These are phyloP conservation scores for Sphaerobolus stellatus DNA, from an alignment of 1,284 basidiomycete species.

Conservation along the genomic window DNA sequence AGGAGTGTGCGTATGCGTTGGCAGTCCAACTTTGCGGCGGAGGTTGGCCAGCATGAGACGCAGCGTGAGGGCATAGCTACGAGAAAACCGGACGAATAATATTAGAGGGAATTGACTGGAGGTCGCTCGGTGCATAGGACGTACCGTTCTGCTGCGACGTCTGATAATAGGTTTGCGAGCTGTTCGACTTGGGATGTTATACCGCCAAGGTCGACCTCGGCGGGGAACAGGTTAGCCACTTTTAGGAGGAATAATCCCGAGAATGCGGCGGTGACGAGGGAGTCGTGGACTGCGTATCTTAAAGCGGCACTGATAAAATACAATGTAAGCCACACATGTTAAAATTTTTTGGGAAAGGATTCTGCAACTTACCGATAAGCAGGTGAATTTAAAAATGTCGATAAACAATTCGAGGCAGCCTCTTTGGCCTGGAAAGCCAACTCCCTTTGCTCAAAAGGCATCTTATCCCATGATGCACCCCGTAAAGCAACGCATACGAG, in stretches of 20 bases:
- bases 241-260: slow-evolving; percentile 91
- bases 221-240: slow-evolving; percentile 84
- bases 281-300: slow-evolving; percentile 90
- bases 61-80: slow-evolving; percentile 81
- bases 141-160: slow-evolving; percentile 83
- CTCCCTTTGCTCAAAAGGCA: slow-evolving; percentile 90
- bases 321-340: slow-evolving; percentile 2
- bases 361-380: slow-evolving; percentile 62
- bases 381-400: slow-evolving; percentile 74
- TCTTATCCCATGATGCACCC: slow-evolving; percentile 91
- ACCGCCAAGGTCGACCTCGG: slow-evolving; percentile 71
- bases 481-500: slow-evolving; percentile 88
- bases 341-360: background rate
- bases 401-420: slow-evolving; percentile 81
- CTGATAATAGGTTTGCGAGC: slow-evolving; percentile 76
- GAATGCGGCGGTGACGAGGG: slow-evolving; percentile 88
- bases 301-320: slow-evolving; percentile 65
- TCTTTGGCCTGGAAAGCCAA: slow-evolving; percentile 93
- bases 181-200: slow-evolving; percentile 82
- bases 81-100: slow-evolving; percentile 16
- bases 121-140: slow-evolving; percentile 16
- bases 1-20: slow-evolving; percentile 48
- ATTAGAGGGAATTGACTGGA: slow-evolving; percentile 5
- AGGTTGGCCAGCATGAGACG: slow-evolving; percentile 89
- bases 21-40: slow-evolving; percentile 77